phyloP scores from a whole-genome alignment of 257 asterid genomes.

The Solanum chiquidenum region DNA sequence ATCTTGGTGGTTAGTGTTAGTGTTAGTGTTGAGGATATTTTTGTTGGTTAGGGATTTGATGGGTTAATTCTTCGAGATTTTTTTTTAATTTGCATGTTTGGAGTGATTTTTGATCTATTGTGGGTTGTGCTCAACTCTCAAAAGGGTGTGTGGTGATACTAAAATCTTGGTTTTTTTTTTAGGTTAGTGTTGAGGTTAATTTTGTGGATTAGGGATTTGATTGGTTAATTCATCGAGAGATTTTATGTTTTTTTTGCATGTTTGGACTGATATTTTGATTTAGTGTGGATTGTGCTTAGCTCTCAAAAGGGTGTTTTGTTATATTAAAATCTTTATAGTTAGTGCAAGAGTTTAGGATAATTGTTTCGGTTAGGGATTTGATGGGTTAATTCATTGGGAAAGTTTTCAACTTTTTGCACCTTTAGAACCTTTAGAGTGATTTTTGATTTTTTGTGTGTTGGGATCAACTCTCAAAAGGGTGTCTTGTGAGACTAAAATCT shows the following conservation, averaged over 20 bases:
- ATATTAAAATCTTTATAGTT: background rate
- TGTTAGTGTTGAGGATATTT: background rate
- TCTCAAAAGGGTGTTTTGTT: background rate
- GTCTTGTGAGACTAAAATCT: background rate
- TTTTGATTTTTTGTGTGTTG: background rate
- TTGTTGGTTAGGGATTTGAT: background rate
- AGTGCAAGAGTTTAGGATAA: background rate
- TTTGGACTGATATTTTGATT: background rate
- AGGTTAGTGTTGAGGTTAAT: background rate
- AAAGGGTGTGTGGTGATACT: background rate
- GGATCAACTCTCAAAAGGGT: background rate
- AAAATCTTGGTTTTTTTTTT: background rate
- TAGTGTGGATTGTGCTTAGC: background rate
- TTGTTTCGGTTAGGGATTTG: background rate
- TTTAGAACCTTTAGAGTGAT: background rate
- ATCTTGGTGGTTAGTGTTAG: background rate
- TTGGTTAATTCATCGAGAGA: background rate
- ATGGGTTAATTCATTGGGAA: background rate
- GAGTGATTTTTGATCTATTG: background rate
- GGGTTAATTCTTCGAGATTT: background rate
- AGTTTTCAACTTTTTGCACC: background rate
- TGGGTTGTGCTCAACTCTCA: background rate
- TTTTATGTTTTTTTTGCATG: background rate
- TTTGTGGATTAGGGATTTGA: background rate
- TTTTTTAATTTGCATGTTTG: background rate